phyloP scores from a whole-genome alignment of 2,329 filamentous ascomycete species.

The Fusarium denticulatum region DNA sequence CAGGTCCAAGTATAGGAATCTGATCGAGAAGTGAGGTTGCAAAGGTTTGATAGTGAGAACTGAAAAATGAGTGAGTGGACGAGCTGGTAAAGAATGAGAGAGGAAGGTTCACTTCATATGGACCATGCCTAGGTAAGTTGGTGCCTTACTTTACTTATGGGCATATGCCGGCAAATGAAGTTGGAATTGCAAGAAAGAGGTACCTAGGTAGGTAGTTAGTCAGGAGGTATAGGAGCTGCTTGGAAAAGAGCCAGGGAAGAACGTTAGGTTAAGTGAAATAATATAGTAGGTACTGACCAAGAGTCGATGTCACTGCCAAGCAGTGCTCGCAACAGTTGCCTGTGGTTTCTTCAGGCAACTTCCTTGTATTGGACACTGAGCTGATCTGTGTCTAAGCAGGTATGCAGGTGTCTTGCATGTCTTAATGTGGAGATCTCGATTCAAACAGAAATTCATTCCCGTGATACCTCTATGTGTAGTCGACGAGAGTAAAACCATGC shows the following conservation, averaged over 20 bases:
- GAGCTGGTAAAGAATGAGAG: neutral
- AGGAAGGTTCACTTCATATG: neutral
- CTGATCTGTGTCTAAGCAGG: neutral
- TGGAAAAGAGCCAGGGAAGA: neutral
- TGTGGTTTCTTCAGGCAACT: neutral
- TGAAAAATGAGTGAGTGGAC: neutral
- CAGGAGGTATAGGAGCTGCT: neutral
- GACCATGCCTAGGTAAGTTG: neutral
- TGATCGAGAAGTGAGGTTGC: neutral
- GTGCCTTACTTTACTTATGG: neutral
- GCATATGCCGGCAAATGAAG: neutral
- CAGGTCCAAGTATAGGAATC: neutral
- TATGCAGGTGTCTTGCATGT: neutral
- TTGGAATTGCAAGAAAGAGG: neutral
- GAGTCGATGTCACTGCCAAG: neutral
- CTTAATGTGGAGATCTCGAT: neutral
- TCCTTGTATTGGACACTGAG: neutral
- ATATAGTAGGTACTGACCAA: neutral
- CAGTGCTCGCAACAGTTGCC: constrained; percentile 3
- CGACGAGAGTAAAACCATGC: neutral
- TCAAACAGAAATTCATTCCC: neutral
- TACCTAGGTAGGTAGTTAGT: neutral
- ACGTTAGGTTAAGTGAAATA: neutral
- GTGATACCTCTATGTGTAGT: neutral
- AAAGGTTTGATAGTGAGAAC: neutral